Base-by-base conservation (phyloP, 108 stramenopile species). In the Schizochytrium sp. region DNA sequence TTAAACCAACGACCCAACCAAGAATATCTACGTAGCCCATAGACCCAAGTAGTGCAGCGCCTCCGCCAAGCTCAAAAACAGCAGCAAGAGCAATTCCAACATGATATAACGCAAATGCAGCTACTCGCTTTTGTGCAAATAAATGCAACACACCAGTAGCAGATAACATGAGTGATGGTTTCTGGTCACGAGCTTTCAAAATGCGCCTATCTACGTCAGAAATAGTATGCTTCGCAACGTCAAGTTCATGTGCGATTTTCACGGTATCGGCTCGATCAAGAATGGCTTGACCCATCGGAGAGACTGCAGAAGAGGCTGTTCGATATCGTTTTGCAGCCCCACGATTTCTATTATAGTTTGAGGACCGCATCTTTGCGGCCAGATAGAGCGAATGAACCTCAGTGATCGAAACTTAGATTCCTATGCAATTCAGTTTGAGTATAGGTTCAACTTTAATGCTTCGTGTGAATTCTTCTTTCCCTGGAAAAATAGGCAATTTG, bases 21-120 rank as follows among this genome's bases (percentile, higher is more conserved):
- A 83, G 53, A 83, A 83, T 83, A 40, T 83, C 76, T 10, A 83
- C 53, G 53, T 49, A 83, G 45, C 76, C 76, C 50, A 83, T 69
- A 44, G 64, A 69, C 64, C 44, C 64, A 44, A 5, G 42, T 7
- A 83, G 47, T 13, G 28, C 5, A 7, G 49, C 47, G 47, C 76
- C 47, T 2, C 53, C 76, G 45, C 10, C 47, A 42, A 83, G 53
- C 0, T 10, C 5, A 28, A 55, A 83, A 5, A n/a, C 12, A 55
- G 76, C 76, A 50, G 15, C n/a, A 53, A 13, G 28, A n/a, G 53
- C 5, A 3, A 83, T 83, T 13, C 50, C 47, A 53, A n/a, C 19
- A 53, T 83, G 76, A 53, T 83, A 83, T 10, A 83, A 38, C 50
- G 53, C 47, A 55, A 83, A 83, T 47, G 53, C 15, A 8, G 28